Evolutionary conservation across 805 yeast genomes (phyloP).

Genomic region (Yarrowia sp.): DNA sequence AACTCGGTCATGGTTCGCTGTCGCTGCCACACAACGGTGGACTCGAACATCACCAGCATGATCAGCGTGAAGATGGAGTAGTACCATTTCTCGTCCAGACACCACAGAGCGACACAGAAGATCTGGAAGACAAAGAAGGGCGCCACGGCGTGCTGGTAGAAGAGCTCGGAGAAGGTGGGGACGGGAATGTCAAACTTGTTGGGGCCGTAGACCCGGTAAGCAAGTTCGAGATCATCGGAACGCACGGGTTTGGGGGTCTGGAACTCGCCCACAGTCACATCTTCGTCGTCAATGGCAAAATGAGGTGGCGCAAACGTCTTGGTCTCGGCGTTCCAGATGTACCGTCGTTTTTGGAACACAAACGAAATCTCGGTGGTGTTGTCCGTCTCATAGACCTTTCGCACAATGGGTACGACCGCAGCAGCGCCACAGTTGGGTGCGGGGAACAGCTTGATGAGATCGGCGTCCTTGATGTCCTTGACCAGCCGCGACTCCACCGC

Average conservation of each 20-base stretch:
- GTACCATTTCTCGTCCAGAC: constrained; percentile 97
- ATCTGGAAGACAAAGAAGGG: constrained; percentile 97
- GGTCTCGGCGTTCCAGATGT: constrained; percentile 65
- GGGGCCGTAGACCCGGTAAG: constrained; percentile 72
- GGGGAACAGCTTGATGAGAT: constrained; percentile 77
- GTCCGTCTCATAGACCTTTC: constrained; percentile 55
- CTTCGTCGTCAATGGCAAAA: constrained; percentile 66
- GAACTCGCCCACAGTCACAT: constrained; percentile 63
- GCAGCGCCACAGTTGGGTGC: constrained; percentile 86
- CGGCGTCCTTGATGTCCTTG: constrained; percentile 63
- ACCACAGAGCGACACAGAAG: constrained; percentile 94
- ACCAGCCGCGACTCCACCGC: constrained; percentile 71
- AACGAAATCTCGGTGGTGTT: constrained; percentile 73
- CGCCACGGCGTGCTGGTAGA: constrained; percentile 97
- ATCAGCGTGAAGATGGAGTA: constrained; percentile 88
- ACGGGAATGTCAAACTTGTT: constrained; percentile 94
- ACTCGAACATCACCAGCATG: constrained; percentile 92
- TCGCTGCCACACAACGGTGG: constrained; percentile 94
- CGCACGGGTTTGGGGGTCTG: constrained; percentile 50
- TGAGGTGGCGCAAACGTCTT: constrained; percentile 79
- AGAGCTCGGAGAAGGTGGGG: constrained; percentile 87
- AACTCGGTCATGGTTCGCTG: constrained; percentile 93
- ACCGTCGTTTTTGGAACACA: constrained; percentile 90
- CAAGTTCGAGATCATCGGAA: constrained; percentile 51
- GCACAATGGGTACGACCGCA: constrained; percentile 70